Evolutionary conservation across 75 land plant species (phyloP).

Genomic region (Sequoia sempervirens): DNA sequence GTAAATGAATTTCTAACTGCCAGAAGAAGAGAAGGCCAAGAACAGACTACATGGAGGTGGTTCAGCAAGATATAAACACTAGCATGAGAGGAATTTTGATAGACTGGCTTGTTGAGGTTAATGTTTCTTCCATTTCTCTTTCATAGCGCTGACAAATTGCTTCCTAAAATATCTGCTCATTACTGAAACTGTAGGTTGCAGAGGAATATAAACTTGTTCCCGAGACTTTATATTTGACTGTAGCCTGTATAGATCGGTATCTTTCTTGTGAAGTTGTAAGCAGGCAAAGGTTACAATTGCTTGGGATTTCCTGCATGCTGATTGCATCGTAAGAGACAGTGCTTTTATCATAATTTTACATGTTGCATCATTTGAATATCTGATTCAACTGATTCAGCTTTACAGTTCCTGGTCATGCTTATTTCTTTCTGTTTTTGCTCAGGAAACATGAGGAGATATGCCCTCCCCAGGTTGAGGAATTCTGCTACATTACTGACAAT

Average conservation of each 20-base stretch:
- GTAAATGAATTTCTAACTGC: neutral
- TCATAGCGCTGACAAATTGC: neutral
- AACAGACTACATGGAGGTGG: slow-evolving; percentile 53
- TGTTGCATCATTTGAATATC: neutral
- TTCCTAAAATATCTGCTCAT: neutral
- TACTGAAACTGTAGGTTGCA: slow-evolving; percentile 20
- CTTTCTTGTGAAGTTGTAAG: slow-evolving; percentile 19
- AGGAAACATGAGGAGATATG: slow-evolving; percentile 79
- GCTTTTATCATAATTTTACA: neutral
- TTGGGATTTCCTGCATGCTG: slow-evolving; percentile 38
- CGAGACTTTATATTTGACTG: slow-evolving; percentile 37
- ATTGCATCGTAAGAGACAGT: slow-evolving; percentile 41
- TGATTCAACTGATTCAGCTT: neutral
- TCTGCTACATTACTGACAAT: slow-evolving; percentile 81
- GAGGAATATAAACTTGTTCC: slow-evolving; percentile 40
- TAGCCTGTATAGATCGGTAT: slow-evolving; percentile 30
- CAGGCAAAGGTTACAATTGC: slow-evolving; percentile 29
- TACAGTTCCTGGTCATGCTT: neutral
- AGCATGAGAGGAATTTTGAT: slow-evolving; percentile 75
- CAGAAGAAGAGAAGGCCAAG: slow-evolving; percentile 36
- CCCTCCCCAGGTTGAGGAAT: slow-evolving; percentile 72
- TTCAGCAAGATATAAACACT: slow-evolving; percentile 58
- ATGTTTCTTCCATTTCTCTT: neutral
- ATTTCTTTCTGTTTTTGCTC: neutral
- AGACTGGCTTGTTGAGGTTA: slow-evolving; percentile 91